These are phyloP conservation scores for Pascua sp. DNA, from an alignment of 1,284 basidiomycete species.

Conservation along the genomic window DNA sequence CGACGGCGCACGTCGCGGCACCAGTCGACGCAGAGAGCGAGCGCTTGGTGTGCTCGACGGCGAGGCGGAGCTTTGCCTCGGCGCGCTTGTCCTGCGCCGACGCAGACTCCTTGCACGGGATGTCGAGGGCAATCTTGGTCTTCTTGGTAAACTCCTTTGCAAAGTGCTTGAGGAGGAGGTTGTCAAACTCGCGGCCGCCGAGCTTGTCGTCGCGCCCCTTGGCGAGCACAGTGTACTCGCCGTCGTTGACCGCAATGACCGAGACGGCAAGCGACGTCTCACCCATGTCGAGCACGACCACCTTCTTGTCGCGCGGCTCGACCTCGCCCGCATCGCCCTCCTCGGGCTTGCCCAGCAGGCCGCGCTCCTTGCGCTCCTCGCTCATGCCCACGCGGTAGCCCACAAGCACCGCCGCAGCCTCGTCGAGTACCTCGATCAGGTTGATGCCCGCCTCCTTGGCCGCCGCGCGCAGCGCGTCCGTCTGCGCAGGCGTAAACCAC, in stretches of 20 bases:
- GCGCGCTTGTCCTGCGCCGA: slow-evolving; percentile 69
- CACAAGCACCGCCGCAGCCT: slow-evolving; percentile 67
- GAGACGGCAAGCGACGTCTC: slow-evolving; percentile 56
- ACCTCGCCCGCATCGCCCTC: slow-evolving; percentile 50
- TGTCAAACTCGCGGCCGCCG: slow-evolving; percentile 55
- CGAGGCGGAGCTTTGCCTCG: slow-evolving; percentile 86
- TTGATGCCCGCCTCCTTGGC: slow-evolving; percentile 77
- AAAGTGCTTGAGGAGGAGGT: slow-evolving; percentile 78
- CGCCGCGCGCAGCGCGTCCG: slow-evolving; percentile 67
- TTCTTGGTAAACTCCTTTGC: slow-evolving; percentile 97
- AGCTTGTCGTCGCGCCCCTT: slow-evolving; percentile 54
- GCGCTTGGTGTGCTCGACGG: slow-evolving; percentile 92
- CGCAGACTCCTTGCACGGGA: slow-evolving; percentile 59
- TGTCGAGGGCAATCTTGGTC: slow-evolving; percentile 70
- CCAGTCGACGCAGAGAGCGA: slow-evolving; percentile 83
- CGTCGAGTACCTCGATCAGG: slow-evolving; percentile 79
- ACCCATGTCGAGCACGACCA: slow-evolving; percentile 59
- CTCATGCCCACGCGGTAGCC: slow-evolving; percentile 49
- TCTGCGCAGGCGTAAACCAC: slow-evolving; percentile 69
- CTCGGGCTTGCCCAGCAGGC: slow-evolving; percentile 46
- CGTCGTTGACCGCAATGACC: slow-evolving; percentile 55
- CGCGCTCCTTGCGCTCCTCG: slow-evolving; percentile 47
- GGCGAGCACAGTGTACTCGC: slow-evolving; percentile 55
- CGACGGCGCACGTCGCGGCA: slow-evolving; percentile 83
- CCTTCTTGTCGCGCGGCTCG: slow-evolving; percentile 55